phyloP scores from a whole-genome alignment of 371 early-diverging fungal species.

The Rhizopus delemar region DNA sequence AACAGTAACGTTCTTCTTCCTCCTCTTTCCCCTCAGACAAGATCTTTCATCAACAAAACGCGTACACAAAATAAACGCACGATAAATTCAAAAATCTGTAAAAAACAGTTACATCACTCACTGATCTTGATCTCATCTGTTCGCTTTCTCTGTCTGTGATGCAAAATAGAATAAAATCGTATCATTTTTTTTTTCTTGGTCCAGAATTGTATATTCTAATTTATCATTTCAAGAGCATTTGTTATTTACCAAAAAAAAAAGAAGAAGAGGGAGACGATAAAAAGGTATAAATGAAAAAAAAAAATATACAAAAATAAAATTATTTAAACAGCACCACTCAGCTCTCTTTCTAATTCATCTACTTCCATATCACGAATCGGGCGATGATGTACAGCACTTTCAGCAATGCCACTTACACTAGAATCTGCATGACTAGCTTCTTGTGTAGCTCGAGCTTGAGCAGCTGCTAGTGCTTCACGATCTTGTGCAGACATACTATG shows the following conservation, averaged over 20 bases:
- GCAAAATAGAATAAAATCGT: too few species aligned
- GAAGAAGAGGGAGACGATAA: neutral
- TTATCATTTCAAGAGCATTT: too few species aligned
- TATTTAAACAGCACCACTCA: conserved; percentile 51
- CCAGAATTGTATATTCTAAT: too few species aligned
- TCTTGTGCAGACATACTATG: conserved; percentile 51
- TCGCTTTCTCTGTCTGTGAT: too few species aligned
- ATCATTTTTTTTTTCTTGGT: too few species aligned
- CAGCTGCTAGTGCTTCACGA: conserved; percentile 51
- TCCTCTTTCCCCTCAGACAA: too few species aligned
- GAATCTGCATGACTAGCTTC: conserved; percentile 16
- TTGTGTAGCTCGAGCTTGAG: conserved; percentile 29
- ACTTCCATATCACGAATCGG: conserved; percentile 53
- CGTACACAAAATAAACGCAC: too few species aligned
- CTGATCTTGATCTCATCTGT: too few species aligned
- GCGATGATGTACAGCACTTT: conserved; percentile 28
- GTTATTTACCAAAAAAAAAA: neutral
- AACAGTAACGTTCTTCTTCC: too few species aligned
- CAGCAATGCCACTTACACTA: conserved; percentile 19
- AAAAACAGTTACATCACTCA: too few species aligned
- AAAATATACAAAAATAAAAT: neutral
- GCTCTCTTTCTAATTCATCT: conserved; percentile 61
- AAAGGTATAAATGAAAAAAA: neutral
- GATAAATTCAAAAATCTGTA: too few species aligned
- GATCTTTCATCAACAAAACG: too few species aligned